Evolutionary conservation across 176 grass and related monocot species (phyloP).

Genomic region (Phoenix roebelenii): DNA sequence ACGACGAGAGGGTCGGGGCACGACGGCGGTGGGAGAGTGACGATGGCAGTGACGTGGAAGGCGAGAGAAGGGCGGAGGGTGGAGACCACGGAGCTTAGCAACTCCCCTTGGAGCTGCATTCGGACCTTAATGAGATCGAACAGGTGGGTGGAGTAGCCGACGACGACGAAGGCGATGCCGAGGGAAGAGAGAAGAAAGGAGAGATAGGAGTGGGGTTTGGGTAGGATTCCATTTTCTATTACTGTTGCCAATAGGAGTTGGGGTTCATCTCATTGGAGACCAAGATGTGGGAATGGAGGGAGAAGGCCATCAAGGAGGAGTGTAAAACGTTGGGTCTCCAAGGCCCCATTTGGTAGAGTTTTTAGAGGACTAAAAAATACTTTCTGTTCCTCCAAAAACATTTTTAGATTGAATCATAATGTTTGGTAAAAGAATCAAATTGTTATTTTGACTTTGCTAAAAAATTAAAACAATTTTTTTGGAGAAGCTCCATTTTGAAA

Average conservation of each 20-base stretch:
- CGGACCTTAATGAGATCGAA: slow-evolving; percentile 16
- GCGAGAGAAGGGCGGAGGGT: slow-evolving; percentile 1
- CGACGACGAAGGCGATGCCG: slow-evolving; percentile 11
- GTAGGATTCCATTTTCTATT: no score
- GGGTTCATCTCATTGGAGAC: slow-evolving; percentile 4
- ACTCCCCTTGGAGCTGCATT: slow-evolving; percentile 18
- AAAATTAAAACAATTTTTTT: no score
- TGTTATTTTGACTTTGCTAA: no score
- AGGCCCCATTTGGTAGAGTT: neutral
- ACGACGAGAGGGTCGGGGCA: slow-evolving; percentile 1
- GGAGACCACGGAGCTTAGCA: neutral
- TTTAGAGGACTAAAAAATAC: no score
- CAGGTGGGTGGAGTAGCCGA: slow-evolving; percentile 5
- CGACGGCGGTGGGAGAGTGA: neutral
- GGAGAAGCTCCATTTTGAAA: no score
- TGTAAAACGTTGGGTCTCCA: slow-evolving; percentile 5
- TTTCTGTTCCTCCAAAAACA: no score
- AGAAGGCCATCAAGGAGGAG: slow-evolving; percentile 13
- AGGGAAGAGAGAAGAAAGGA: no score
- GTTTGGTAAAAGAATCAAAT: no score
- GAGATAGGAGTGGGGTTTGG: no score
- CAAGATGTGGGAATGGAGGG: slow-evolving; percentile 11
- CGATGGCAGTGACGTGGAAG: neutral
- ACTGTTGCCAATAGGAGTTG: neutral
- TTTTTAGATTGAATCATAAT: no score